Evolutionary conservation across 2,329 filamentous ascomycete species (phyloP).

Genomic region (Aspergillus ibericus): DNA sequence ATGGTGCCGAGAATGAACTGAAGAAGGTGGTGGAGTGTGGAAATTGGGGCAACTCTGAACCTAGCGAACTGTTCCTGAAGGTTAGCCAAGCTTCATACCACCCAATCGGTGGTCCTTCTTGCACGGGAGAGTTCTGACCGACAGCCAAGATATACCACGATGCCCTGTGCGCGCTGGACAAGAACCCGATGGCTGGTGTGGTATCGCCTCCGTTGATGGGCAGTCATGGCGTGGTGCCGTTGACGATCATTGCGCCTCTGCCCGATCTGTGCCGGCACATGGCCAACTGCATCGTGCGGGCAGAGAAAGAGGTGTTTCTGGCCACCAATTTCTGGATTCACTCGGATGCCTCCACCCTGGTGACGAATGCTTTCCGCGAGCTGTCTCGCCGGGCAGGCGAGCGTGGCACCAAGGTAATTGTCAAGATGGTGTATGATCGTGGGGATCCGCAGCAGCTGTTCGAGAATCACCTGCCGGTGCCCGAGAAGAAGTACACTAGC

Average conservation of each 20-base stretch:
- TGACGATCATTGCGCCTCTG: slow-evolving; percentile 68
- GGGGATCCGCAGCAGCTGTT: slow-evolving; percentile 63
- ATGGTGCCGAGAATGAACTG: slow-evolving; percentile 45
- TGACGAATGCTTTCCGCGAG: slow-evolving; percentile 68
- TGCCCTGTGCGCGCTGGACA: slow-evolving; percentile 50
- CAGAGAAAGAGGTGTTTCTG: slow-evolving; percentile 70
- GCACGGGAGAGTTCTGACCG: not conserved
- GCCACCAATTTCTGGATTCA: slow-evolving; percentile 76
- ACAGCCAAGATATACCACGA: slow-evolving; percentile 60
- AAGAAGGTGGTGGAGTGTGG: slow-evolving; percentile 61
- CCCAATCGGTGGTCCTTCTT: not conserved
- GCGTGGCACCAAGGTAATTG: slow-evolving; percentile 58
- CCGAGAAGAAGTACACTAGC: slow-evolving; percentile 58
- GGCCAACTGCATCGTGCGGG: slow-evolving; percentile 72
- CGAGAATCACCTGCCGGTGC: slow-evolving; percentile 64
- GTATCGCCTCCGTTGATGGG: slow-evolving; percentile 62
- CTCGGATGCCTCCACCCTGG: slow-evolving; percentile 65
- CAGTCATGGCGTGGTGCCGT: slow-evolving; percentile 62
- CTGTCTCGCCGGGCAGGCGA: slow-evolving; percentile 64
- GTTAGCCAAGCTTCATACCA: slow-evolving; percentile 34
- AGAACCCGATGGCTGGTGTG: slow-evolving; percentile 45
- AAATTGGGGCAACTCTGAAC: slow-evolving; percentile 63
- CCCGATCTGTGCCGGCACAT: slow-evolving; percentile 73
- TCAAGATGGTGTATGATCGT: slow-evolving; percentile 76
- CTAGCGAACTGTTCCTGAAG: slow-evolving; percentile 67